Conservation (phyloP, 164 flowering plant species). For the Tinospora cordifolia region DNA sequence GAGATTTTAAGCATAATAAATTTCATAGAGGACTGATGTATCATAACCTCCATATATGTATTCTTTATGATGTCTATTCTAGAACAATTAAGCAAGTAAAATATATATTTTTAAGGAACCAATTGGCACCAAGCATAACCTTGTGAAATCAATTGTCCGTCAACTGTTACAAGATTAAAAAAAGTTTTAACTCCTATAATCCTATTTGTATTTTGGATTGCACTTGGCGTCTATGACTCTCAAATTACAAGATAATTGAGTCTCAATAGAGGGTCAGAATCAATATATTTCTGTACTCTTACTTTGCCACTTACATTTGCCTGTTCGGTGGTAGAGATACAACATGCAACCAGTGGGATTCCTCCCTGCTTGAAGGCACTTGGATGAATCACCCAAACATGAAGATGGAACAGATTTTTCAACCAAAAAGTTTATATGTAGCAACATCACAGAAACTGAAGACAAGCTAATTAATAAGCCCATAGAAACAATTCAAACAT, state of each 20-base stretch:
- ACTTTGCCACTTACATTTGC: constrained; percentile 61
- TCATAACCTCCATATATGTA: background rate
- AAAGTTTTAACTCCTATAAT: background rate
- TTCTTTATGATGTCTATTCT: background rate
- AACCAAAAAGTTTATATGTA: too few species aligned
- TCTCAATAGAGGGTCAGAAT: background rate
- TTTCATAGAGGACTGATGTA: background rate
- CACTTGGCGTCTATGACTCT: too few species aligned
- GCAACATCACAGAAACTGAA: too few species aligned
- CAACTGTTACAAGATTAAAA: background rate
- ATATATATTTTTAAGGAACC: background rate
- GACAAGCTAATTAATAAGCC: too few species aligned
- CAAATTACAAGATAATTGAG: background rate
- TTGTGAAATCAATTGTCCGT: background rate
- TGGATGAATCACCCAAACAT: constrained; percentile 99
- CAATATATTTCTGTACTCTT: background rate
- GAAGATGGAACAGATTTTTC: too few species aligned
- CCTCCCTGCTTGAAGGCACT: constrained; percentile 89
- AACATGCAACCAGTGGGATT: constrained; percentile 72
- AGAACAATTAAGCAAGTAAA: background rate
- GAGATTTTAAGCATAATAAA: background rate
- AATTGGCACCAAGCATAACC: background rate
- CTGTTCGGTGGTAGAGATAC: constrained; percentile 73
- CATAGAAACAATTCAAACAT: too few species aligned
- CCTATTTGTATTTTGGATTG: too few species aligned